Evolutionary conservation across 2,329 filamentous ascomycete species (phyloP).

Genomic region (Ramularia endophylla): DNA sequence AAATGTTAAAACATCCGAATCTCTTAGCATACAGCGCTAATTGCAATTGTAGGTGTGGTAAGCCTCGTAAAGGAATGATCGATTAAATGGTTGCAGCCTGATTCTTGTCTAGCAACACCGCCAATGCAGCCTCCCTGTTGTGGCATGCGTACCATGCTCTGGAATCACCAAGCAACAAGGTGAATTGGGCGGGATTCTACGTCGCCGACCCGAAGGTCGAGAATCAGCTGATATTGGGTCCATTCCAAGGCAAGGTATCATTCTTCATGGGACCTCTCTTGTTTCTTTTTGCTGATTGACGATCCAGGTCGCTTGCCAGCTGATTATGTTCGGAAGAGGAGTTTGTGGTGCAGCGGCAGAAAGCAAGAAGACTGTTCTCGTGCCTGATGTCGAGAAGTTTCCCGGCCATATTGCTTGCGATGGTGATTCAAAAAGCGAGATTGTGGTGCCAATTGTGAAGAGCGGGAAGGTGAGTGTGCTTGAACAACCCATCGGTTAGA

Average conservation of each 20-base stretch:
- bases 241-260: slow-evolving; percentile 65
- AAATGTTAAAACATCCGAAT: slow-evolving; percentile 22
- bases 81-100: not conserved
- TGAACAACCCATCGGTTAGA: too few relatives aligned
- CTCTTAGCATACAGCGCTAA: not conserved
- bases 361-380: slow-evolving; percentile 56
- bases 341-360: slow-evolving; percentile 69
- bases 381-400: slow-evolving; percentile 64
- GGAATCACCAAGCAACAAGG: slow-evolving; percentile 55
- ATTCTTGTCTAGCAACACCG: slow-evolving; percentile 55
- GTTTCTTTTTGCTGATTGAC: not conserved
- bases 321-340: slow-evolving; percentile 64
- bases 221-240: slow-evolving; percentile 63
- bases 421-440: slow-evolving; percentile 67
- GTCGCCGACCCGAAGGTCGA: slow-evolving; percentile 49
- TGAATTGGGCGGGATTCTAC: slow-evolving; percentile 83
- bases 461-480: slow-evolving; percentile 36
- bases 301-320: slow-evolving; percentile 59
- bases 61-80: not conserved
- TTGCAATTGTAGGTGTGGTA: slow-evolving; percentile 15
- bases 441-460: slow-evolving; percentile 67
- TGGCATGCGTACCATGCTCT: slow-evolving; percentile 77
- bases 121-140: slow-evolving; percentile 68
- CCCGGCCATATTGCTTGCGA: slow-evolving; percentile 81
- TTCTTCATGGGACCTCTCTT: not conserved